Evolutionary conservation across 2,329 filamentous ascomycete species (phyloP), one percentile per base, ranked within the genome.

Genomic region (Arthrobotrys sphaeroides): DNA sequence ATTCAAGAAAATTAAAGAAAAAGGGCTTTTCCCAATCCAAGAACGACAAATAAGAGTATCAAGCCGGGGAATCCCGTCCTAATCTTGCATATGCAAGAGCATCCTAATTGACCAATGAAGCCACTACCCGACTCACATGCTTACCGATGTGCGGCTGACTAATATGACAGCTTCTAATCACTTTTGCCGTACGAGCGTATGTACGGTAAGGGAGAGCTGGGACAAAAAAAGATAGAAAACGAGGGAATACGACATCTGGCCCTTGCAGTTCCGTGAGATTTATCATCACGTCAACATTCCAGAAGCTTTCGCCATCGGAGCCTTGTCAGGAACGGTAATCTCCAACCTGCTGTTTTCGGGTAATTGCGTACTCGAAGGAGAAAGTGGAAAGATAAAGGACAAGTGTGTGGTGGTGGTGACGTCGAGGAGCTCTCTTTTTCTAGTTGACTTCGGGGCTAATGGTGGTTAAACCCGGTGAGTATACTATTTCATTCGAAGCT

Each of bases 201-300:
- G 26, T 47, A 26, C 43, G 10, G 16, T 5, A 2, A 26, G 12
- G n/a, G 28, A 16, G n/a, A 59, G 22, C 4, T 28, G 16, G n/a
- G 45, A 40, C 12, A 13, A 6, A 42, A 59, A 36, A 55, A 40
- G n/a, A 40, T 20, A 51, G 10, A 28, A 31, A 3, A n/a, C n/a
- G n/a, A n/a, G n/a, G n/a, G n/a, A n/a, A 43, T 16, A 42, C 18
- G 24, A 59, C 53, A 59, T 51, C n/a, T n/a, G n/a, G 28, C 40
- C 55, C 55, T 70, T 62, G 55, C 65, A 53, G 51, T 40, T 51
- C 12, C 22, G 2, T 33, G 12, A 31, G 7, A n/a, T 57, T 24
- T 57, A 4, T 28, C 33, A 60, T 68, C 64, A 68, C 51, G 64
- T 68, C 64, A 68, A 55, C 20, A 59, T 70, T 45, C 55, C 33